Conservation (phyloP, 768 basidiomycete genomes). For the Phylloporus rhodoxanthus region DNA sequence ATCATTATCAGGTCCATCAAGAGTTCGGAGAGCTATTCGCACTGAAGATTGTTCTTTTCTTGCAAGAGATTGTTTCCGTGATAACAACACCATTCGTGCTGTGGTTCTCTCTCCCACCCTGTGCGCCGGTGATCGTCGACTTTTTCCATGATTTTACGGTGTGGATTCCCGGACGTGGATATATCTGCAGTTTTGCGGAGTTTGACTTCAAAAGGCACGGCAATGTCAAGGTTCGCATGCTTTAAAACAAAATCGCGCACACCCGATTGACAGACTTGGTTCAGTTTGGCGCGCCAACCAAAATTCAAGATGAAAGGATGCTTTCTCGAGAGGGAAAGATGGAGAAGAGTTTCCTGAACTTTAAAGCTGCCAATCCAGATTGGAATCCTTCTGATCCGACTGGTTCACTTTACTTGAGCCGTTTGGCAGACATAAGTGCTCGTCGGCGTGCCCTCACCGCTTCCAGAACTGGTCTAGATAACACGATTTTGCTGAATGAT, state of each 20-base stretch:
- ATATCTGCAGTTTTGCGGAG: slow-evolving; percentile 96
- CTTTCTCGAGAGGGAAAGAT: slow-evolving; percentile 93
- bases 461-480: slow-evolving; percentile 26
- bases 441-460: slow-evolving; percentile 32
- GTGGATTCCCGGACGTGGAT: slow-evolving; percentile 93
- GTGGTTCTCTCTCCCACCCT: slow-evolving; percentile 85
- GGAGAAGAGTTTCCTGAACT: slow-evolving; percentile 96
- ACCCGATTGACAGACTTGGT: neutral
- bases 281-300: slow-evolving; percentile 81
- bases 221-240: slow-evolving; percentile 66
- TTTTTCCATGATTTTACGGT: slow-evolving; percentile 98
- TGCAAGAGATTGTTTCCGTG: slow-evolving; percentile 85
- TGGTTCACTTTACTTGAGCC: slow-evolving; percentile 83
- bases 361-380: slow-evolving; percentile 93
- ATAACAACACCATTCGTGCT: slow-evolving; percentile 91
- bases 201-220: slow-evolving; percentile 97
- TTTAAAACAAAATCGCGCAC: neutral
- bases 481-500: slow-evolving; percentile 26
- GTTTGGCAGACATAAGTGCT: slow-evolving; percentile 67
- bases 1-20: slow-evolving; percentile 62
- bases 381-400: slow-evolving; percentile 92
- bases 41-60: slow-evolving; percentile 87
- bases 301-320: slow-evolving; percentile 63
- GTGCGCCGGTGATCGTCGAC: slow-evolving; percentile 88
- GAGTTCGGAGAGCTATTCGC: slow-evolving; percentile 89